Percentiles rank a stretch among this genome's conserved stretches.
These are phyloP conservation scores for Colletotrichum australisinense DNA, from an alignment of 2,329 filamentous ascomycete species.

Conservation along the genomic window DNA sequence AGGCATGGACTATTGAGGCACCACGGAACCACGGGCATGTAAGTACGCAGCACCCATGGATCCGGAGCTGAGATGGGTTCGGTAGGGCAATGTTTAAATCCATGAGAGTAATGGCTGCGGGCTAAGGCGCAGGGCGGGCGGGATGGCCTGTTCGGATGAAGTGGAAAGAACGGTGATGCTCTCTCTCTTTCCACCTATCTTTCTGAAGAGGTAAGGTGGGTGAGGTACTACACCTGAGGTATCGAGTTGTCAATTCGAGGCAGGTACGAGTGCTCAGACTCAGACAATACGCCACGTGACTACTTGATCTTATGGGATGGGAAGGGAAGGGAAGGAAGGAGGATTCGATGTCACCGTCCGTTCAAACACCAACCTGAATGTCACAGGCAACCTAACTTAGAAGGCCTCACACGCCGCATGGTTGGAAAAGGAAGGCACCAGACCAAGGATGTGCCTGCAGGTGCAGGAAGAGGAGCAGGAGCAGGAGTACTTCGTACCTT, in stretches of 20 bases:
- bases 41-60: background rate
- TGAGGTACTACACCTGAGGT: no score
- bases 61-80: background rate
- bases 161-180: background rate
- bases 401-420: background rate
- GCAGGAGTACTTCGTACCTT: background rate
- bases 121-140: background rate
- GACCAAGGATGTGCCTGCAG: background rate
- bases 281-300: background rate
- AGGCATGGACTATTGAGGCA: background rate
- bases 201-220: no score
- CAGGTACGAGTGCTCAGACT: background rate
- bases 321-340: background rate
- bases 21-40: background rate
- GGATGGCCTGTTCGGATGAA: background rate
- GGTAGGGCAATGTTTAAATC: background rate
- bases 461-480: background rate
- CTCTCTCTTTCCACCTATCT: background rate
- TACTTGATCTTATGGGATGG: background rate
- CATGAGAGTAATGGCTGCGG: background rate
- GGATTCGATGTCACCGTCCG: background rate
- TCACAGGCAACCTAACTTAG: background rate
- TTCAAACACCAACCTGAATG: background rate
- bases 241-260: no score
- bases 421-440: constrained; percentile 14